Percentiles rank a stretch among this genome's conserved stretches.
Evolutionary conservation across 495 filamentous ascomycete genomes (phyloP).

Genomic region (Aspergillus nanangensis): DNA sequence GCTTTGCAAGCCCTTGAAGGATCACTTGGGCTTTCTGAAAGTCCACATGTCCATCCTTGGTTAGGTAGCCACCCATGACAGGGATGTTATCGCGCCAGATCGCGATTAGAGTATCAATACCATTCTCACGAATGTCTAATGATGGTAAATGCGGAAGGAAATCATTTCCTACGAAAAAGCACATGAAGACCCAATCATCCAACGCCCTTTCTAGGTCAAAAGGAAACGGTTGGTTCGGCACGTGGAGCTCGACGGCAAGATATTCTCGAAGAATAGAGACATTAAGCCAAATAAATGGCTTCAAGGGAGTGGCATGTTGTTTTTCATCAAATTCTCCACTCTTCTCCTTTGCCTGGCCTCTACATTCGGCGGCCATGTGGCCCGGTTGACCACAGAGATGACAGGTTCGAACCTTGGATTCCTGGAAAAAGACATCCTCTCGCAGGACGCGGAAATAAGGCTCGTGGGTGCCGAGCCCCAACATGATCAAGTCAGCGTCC

Average conservation of each 20-base stretch:
- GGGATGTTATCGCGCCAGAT: conserved; percentile 95
- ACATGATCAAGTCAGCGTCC: conserved; percentile 98
- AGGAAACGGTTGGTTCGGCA: conserved; percentile 72
- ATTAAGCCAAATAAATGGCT: conserved; percentile 98
- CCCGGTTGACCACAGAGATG: conserved; percentile 85
- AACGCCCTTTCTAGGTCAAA: conserved; percentile 93
- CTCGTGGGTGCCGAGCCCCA: conserved; percentile 94
- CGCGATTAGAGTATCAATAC: conserved; percentile 90
- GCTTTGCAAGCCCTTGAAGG: conserved; percentile 81
- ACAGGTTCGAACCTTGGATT: conserved; percentile 75
- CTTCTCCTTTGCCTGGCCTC: conserved; percentile 77
- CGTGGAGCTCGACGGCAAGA: conserved; percentile 79
- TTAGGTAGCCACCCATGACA: conserved; percentile 89
- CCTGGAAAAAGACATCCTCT: conserved; percentile 94
- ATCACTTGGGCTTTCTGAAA: conserved; percentile 84
- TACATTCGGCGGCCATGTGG: conserved; percentile 80
- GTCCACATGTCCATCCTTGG: conserved; percentile 89
- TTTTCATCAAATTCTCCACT: conserved; percentile 84
- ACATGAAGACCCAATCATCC: conserved; percentile 99
- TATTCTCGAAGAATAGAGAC: conserved; percentile 91
- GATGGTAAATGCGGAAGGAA: conserved; percentile 96
- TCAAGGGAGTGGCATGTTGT: conserved; percentile 58
- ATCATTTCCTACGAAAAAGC: conserved; percentile 99
- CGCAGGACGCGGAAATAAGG: conserved; percentile 95
- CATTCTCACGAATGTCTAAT: conserved; percentile 93